Percentiles rank a stretch among this genome's conserved stretches.
phyloP scores from a whole-genome alignment of 345 rosid species.

The Linum trigynum region DNA sequence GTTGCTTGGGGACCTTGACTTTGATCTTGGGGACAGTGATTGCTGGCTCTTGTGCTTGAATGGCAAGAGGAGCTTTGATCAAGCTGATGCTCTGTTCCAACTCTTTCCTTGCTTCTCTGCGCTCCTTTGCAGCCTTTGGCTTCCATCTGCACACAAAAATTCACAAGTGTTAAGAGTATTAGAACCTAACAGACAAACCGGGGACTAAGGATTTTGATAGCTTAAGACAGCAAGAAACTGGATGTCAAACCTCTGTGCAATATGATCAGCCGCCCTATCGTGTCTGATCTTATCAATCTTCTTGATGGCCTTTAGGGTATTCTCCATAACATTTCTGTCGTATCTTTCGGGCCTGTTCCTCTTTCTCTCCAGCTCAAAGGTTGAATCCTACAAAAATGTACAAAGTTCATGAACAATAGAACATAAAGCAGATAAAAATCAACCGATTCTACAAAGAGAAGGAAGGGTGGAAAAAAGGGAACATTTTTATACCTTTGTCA shows the following conservation, averaged over 20 bases:
- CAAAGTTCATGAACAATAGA: background rate
- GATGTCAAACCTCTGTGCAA: slow-evolving; percentile 35
- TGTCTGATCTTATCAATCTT: slow-evolving; percentile 72
- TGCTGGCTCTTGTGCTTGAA: too few species aligned
- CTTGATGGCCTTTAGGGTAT: slow-evolving; percentile 75
- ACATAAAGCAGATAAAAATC: too few species aligned
- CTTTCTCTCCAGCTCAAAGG: slow-evolving; percentile 94
- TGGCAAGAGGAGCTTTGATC: slow-evolving; percentile 39
- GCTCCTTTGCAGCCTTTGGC: slow-evolving; percentile 35
- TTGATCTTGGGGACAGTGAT: background rate
- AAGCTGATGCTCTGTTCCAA: slow-evolving; percentile 41
- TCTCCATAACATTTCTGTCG: slow-evolving; percentile 66
- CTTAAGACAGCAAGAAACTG: background rate
- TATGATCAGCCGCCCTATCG: slow-evolving; percentile 44
- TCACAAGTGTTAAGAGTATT: too few species aligned
- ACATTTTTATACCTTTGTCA: slow-evolving; percentile 54
- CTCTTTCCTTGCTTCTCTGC: slow-evolving; percentile 28
- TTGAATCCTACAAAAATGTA: slow-evolving; percentile 42
- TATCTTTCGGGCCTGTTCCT: slow-evolving; percentile 95
- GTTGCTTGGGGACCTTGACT: background rate
- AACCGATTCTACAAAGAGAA: too few species aligned
- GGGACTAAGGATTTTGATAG: too few species aligned
- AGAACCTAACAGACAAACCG: too few species aligned
- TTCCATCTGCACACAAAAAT: slow-evolving; percentile 40
- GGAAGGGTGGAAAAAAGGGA: too few species aligned